phyloP scores from a whole-genome alignment of 2,329 filamentous ascomycete genomes.

The Elsinoe perseae region DNA sequence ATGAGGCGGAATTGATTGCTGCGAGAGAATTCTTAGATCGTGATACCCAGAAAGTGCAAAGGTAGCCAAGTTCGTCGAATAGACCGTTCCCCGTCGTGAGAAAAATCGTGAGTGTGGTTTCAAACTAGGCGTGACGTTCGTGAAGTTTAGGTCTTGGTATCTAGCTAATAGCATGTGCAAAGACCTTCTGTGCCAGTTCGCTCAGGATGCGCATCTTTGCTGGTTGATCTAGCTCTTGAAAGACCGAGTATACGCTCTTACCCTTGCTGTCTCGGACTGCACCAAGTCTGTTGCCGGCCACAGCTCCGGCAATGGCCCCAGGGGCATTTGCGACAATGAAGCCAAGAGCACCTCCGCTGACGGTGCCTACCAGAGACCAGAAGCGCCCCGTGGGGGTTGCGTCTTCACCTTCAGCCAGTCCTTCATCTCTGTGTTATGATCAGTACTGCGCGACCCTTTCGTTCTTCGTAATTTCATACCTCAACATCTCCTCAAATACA shows the following conservation, averaged over 20 bases:
- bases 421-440: conserved; percentile 35
- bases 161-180: conserved; percentile 64
- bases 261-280: conserved; percentile 81
- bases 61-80: conserved; percentile 21
- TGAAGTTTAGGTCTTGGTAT: not conserved
- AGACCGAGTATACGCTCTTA: conserved; percentile 92
- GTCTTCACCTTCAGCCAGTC: conserved; percentile 62
- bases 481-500: conserved; percentile 47
- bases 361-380: conserved; percentile 76
- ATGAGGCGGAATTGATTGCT: conserved; percentile 62
- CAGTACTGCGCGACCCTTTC: not conserved
- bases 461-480: conserved; percentile 5
- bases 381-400: conserved; percentile 62
- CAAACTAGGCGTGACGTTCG: not conserved
- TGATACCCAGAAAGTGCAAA: conserved; percentile 34
- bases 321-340: conserved; percentile 94
- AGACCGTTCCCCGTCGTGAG: not conserved
- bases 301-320: conserved; percentile 78
- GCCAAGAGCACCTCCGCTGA: conserved; percentile 81
- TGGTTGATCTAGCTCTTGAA: conserved; percentile 74
- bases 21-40: conserved; percentile 59
- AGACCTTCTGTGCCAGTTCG: conserved; percentile 78
- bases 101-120: conserved; percentile 9
- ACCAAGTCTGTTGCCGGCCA: conserved; percentile 87
- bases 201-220: conserved; percentile 75